Conservation (phyloP, 139 green algal species). For the Chlorella ohadii region DNA sequence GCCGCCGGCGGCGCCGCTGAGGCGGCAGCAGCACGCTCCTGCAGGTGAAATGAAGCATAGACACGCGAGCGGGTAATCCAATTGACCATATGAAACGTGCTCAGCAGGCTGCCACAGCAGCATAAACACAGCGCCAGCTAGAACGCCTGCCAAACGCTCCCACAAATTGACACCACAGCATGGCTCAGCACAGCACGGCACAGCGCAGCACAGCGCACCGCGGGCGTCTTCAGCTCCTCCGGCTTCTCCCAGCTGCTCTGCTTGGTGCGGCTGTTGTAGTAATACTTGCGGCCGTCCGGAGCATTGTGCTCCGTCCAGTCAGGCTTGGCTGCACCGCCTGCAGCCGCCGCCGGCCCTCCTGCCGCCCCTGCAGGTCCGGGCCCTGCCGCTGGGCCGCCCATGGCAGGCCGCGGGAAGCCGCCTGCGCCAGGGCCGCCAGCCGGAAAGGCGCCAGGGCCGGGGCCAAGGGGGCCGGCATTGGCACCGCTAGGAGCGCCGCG, state of each 20-base stretch:
- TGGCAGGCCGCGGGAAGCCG: too few relatives aligned
- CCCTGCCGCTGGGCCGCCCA: too few relatives aligned
- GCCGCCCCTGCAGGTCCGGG: neutral
- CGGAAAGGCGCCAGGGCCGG: neutral
- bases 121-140: too few relatives aligned
- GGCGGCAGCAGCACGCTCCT: slow-evolving; percentile 10
- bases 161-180: too few relatives aligned
- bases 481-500: neutral
- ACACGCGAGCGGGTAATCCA: too few relatives aligned
- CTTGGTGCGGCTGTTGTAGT: slow-evolving; percentile 87
- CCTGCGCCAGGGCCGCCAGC: neutral
- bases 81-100: too few relatives aligned
- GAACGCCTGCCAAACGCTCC: too few relatives aligned
- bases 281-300: slow-evolving; percentile 93
- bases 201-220: slow-evolving; percentile 5
- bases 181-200: too few relatives aligned
- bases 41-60: too few relatives aligned
- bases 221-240: slow-evolving; percentile 70
- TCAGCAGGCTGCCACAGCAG: too few relatives aligned
- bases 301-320: slow-evolving; percentile 93
- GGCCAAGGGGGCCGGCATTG: neutral
- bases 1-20: neutral
- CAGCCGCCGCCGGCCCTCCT: neutral
- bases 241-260: slow-evolving; percentile 92
- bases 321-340: slow-evolving; percentile 33